Base-by-base conservation (phyloP, 2,329 filamentous ascomycete species). In the Fusarium sp. region DNA sequence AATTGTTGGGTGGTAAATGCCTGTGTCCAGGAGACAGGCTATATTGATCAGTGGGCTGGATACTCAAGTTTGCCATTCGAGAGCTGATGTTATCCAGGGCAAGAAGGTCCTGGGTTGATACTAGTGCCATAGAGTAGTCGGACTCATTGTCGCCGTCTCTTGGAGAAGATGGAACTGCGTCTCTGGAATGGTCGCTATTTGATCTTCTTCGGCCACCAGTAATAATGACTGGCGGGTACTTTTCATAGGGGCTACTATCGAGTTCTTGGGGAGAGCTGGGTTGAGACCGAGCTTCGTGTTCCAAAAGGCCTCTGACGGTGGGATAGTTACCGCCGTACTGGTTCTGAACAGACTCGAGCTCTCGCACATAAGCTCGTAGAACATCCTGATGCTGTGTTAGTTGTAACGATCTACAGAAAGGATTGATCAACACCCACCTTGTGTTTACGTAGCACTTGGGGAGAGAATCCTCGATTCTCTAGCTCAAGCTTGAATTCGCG, bases 341-440 rank as follows among this genome's bases (percentile, higher is more conserved):
- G n/a, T 77, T 75, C 35, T 80, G 79, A 55, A 83, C 79, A 40
- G 85, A 82, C 65, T 88, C 84, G 63, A 89, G 82, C 71, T 87
- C 84, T 35, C 85, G 84, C 41, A 90, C 88, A 71, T 90, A 89
- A 20, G 87, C 86, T 63, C 86, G 82, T 24, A 89, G 76, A 11
- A 88, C 80, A 67, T 88, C 85, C 87, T 89, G 28, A 41, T 51
- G 44, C 33, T 46, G 54, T 66, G 57, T 74, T 59, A 75, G 70
- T 49, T 22, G 44, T 44, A 66, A 62, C 49, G 47, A 41, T 33
- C 48, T 54, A 56, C 64, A 47, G 49, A 43, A 32, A 37, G 49
- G 22, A 20, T 28, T 44, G 13, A 39, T 59, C 20, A 28, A 33
- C 26, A 48, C 80, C 48, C 77, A 89, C 88, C 82, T 88, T 86